phyloP scores from a whole-genome alignment of 2,329 filamentous ascomycete species.

The Fusarium devonianum region DNA sequence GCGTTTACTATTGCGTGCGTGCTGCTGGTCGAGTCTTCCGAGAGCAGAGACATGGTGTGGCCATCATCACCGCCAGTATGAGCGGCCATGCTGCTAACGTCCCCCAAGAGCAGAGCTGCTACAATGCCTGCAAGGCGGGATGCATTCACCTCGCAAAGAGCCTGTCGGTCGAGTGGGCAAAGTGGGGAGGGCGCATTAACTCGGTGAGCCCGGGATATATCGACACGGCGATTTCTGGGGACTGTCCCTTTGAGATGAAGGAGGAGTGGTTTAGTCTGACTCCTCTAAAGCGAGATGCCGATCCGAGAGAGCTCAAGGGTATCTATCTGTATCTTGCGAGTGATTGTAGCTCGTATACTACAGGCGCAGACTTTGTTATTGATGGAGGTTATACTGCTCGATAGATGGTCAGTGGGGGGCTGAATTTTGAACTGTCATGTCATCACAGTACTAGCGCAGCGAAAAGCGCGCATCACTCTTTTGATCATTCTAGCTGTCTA shows the following conservation, averaged over 20 bases:
- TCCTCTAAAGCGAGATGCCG: slow-evolving; percentile 41
- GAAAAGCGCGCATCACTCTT: too few relatives aligned
- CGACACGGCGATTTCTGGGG: slow-evolving; percentile 46
- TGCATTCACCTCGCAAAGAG: slow-evolving; percentile 52
- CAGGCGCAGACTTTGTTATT: slow-evolving; percentile 20
- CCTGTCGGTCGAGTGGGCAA: slow-evolving; percentile 54
- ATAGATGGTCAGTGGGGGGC: neutral
- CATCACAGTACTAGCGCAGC: too few relatives aligned
- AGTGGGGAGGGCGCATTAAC: slow-evolving; percentile 52
- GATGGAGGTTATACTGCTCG: slow-evolving; percentile 34
- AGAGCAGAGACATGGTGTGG: slow-evolving; percentile 45
- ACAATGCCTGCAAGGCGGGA: slow-evolving; percentile 54
- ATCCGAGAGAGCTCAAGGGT: slow-evolving; percentile 44
- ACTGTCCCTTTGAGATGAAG: slow-evolving; percentile 46
- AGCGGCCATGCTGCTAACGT: slow-evolving; percentile 47
- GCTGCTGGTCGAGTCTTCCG: slow-evolving; percentile 46
- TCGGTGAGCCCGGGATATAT: slow-evolving; percentile 50
- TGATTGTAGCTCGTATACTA: slow-evolving; percentile 26
- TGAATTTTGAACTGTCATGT: too few relatives aligned
- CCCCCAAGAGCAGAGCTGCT: slow-evolving; percentile 52
- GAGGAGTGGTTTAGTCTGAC: slow-evolving; percentile 46
- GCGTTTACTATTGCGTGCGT: slow-evolving; percentile 45
- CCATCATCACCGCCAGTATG: slow-evolving; percentile 47
- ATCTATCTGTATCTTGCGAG: slow-evolving; percentile 42
- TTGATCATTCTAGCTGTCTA: too few relatives aligned